Conservation (phyloP, 495 filamentous ascomycete species). For the Penicillium bialowiezense region DNA sequence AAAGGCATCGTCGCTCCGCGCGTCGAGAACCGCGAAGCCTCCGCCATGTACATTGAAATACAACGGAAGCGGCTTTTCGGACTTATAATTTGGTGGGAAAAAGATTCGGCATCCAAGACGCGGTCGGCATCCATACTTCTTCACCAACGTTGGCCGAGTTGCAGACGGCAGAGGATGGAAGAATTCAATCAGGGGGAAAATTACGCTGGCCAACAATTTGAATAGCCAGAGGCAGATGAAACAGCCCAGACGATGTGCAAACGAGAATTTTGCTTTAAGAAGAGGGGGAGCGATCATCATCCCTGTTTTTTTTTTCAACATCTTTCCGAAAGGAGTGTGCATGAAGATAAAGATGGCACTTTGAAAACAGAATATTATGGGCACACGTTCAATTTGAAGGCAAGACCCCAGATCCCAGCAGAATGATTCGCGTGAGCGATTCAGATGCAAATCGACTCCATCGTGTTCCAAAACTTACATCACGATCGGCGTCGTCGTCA, state of each 20-base stretch:
- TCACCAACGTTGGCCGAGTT: slow-evolving; percentile 27
- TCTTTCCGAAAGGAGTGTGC: no score
- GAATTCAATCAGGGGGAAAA: slow-evolving; percentile 10
- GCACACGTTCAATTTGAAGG: no score
- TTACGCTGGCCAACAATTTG: slow-evolving; percentile 14
- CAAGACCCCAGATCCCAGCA: no score
- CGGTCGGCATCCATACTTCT: slow-evolving; percentile 29
- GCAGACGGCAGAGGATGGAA: slow-evolving; percentile 2
- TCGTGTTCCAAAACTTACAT: no score
- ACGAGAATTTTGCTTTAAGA: background rate
- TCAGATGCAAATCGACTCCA: no score
- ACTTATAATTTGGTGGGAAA: slow-evolving; percentile 26
- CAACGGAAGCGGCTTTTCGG: slow-evolving; percentile 23
- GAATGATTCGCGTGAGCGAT: no score
- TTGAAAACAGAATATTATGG: no score
- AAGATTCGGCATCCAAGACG: slow-evolving; percentile 31
- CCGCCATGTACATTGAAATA: slow-evolving; percentile 41
- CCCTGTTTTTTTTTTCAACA: background rate
- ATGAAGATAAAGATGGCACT: no score
- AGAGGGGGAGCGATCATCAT: background rate
- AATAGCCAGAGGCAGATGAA: background rate
- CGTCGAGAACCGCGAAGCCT: slow-evolving; percentile 27
- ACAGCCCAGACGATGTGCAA: background rate
- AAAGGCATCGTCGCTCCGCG: slow-evolving; percentile 29
- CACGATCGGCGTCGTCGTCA: no score